Conservation (phyloP, 192 early-diverging fungal genomes). For the Globomyces pollinis-pini region DNA sequence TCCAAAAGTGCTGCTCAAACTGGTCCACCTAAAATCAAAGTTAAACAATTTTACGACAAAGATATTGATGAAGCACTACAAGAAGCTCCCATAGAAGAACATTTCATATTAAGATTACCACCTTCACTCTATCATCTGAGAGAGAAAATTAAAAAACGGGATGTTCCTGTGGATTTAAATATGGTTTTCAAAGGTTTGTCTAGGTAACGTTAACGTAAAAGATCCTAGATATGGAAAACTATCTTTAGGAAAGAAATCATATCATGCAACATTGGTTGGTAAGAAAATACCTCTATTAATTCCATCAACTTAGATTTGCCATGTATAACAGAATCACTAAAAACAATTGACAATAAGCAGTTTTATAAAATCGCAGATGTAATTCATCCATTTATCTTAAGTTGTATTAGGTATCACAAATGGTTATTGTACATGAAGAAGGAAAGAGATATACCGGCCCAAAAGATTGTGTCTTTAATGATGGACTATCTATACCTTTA, state of each 20-base stretch:
- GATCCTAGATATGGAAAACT: constrained; percentile 51
- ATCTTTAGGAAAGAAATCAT: constrained; percentile 40
- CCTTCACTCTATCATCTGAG: constrained; percentile 37
- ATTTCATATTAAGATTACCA: constrained; percentile 68
- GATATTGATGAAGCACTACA: not conserved
- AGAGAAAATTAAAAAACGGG: constrained; percentile 37
- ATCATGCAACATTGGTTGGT: constrained; percentile 64
- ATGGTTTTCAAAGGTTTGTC: not conserved
- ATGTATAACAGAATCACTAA: constrained; percentile 78
- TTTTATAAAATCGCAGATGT: constrained; percentile 79
- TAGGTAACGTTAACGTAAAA: no score
- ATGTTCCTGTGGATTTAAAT: constrained; percentile 40
- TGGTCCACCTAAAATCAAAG: constrained; percentile 16
- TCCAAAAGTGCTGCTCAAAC: no score
- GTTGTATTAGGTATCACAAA: no score
- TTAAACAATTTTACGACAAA: constrained; percentile 10
- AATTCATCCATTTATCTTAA: no score
- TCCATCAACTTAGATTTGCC: no score
- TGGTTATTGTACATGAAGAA: constrained; percentile 26
- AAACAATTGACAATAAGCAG: constrained; percentile 78
- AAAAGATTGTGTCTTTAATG: constrained; percentile 63
- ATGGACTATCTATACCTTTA: constrained; percentile 73
- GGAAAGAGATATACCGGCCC: not conserved
- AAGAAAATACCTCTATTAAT: no score
- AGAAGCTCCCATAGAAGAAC: constrained; percentile 67